phyloP scores from a whole-genome alignment of 305 asterid species.

The Fraxinus velutina region DNA sequence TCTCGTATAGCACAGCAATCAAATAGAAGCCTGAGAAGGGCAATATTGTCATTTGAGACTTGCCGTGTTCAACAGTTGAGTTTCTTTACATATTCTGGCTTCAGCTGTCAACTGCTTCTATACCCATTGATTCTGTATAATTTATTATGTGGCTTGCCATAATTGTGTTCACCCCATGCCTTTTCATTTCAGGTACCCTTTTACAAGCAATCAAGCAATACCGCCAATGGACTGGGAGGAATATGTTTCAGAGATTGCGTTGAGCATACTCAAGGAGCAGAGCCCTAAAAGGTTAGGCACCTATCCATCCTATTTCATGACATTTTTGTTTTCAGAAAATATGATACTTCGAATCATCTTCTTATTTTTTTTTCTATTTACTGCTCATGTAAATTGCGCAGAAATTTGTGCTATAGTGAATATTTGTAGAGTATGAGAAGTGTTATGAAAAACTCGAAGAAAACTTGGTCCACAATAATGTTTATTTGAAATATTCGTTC shows the following conservation, averaged over 20 bases:
- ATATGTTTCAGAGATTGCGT: slow-evolving; percentile 80
- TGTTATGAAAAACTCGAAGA: not conserved
- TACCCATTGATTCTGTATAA: slow-evolving; percentile 5
- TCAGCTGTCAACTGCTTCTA: slow-evolving; percentile 7
- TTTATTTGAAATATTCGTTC: slow-evolving; percentile 3
- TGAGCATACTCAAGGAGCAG: slow-evolving; percentile 90
- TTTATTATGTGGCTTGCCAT: not conserved
- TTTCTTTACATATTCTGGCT: slow-evolving; percentile 22
- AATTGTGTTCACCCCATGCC: slow-evolving; percentile 18
- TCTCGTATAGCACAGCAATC: slow-evolving; percentile 77
- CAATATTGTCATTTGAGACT: slow-evolving; percentile 82
- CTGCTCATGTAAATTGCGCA: not conserved
- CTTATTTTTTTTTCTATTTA: slow-evolving; percentile 1
- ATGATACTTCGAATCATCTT: slow-evolving; percentile 7
- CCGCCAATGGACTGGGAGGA: slow-evolving; percentile 98
- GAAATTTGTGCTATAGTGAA: not conserved
- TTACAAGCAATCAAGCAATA: slow-evolving; percentile 64
- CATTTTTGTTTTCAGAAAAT: slow-evolving; percentile 13
- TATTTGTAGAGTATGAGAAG: not conserved
- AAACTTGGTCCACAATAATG: not conserved
- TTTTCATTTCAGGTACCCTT: slow-evolving; percentile 69
- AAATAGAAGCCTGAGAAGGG: slow-evolving; percentile 86
- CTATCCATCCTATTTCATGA: slow-evolving; percentile 14
- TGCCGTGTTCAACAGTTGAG: slow-evolving; percentile 94
- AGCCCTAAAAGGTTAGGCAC: slow-evolving; percentile 80